Evolutionary conservation across 495 filamentous ascomycete species (phyloP), one percentile per base, ranked within the genome.

Genomic region (Poronia punctata): DNA sequence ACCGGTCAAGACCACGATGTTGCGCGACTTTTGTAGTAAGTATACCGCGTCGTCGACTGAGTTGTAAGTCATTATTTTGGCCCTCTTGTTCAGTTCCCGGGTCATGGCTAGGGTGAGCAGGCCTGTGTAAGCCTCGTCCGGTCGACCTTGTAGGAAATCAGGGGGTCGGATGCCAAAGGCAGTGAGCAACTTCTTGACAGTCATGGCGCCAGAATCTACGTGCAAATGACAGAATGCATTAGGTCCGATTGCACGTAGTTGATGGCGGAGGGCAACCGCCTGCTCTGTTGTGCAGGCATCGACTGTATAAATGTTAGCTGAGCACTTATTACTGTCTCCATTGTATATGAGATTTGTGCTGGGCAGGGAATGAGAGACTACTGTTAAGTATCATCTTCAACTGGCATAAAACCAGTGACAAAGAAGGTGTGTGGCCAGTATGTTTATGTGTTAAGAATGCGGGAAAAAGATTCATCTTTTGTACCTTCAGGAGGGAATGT

Each of bases 1-100:
- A 45, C 92, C 92, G 5, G 92, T 97, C 30, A 98, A 71, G 25
- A 98, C 86, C 44, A 98, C 79, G 54, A 97, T 87, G 54, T 94
- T 95, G 45, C 78, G 72, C 7, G 81, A 75, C 51, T 76, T 72
- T 46, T 80, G 71, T 6, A 98, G 70, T 11, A 98, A 67, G 7
- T 69, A 57, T 6, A 90, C 87, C 3, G 86, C 93, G 62, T 97
- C 89, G 38, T 95, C 84, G 30, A 97, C 65, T 5, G 82, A 79
- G 62, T 95, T 97, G 63, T 86, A 88, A 49, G 84, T 70, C 10
- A 71, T 61, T 12, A 97, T 71, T 63, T 94, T 95, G 27, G 72
- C 77, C 21, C 92, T 75, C 58, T 86, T 87, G 16, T 75, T 75
- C 45, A 95, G 72, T 57, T 95, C 89, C n/a, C 87, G 77, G 21